Percentiles rank a stretch among this genome's conserved stretches.
phyloP scores from a whole-genome alignment of 176 grass and related monocot species.

The Triticum dicoccoides region DNA sequence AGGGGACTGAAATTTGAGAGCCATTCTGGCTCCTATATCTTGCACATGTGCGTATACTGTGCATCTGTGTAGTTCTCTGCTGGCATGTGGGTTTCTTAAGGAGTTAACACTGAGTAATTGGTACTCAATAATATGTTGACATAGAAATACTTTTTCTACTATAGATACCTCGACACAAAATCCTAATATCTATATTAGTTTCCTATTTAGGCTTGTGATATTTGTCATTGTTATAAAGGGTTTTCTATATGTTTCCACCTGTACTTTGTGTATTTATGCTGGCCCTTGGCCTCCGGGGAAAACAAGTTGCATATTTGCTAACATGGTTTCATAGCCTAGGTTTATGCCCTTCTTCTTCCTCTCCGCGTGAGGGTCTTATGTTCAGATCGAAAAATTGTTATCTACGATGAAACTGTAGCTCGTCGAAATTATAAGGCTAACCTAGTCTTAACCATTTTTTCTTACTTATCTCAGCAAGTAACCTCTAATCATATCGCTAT shows the following conservation, averaged over 20 bases:
- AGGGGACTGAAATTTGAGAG: background rate
- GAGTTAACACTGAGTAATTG: background rate
- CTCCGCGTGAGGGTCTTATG: background rate
- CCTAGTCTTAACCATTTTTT: background rate
- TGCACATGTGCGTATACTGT: background rate
- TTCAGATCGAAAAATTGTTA: background rate
- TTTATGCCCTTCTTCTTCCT: background rate
- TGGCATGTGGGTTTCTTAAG: background rate
- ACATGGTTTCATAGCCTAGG: background rate
- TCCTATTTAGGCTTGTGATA: background rate
- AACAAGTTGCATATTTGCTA: background rate
- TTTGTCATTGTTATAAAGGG: background rate
- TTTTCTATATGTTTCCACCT: background rate
- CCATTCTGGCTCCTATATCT: background rate
- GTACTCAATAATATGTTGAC: background rate
- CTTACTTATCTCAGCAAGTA: background rate
- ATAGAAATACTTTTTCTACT: background rate
- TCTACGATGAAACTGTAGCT: background rate
- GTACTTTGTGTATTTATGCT: background rate
- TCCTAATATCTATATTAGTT: background rate
- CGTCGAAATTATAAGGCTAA: background rate
- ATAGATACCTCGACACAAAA: background rate
- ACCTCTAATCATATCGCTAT: background rate
- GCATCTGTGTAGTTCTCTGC: background rate
- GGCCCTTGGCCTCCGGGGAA: background rate